Evolutionary conservation across 2,329 filamentous ascomycete species (phyloP).

Genomic region (Diaporthe australafricana): DNA sequence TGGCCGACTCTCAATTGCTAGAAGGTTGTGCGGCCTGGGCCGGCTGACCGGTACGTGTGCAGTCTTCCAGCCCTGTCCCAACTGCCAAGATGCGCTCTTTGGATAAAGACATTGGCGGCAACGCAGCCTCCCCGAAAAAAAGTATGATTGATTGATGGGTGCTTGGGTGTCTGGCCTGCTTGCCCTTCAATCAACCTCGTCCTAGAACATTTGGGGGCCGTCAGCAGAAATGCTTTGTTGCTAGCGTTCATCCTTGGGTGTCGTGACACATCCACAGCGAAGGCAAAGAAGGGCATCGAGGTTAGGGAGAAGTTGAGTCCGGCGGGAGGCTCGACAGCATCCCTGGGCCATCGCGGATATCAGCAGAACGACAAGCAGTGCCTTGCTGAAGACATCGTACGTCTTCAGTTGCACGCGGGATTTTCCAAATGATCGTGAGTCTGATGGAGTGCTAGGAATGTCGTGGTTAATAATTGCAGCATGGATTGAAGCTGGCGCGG

Average conservation of each 20-base stretch:
- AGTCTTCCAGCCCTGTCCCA: neutral
- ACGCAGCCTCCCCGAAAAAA: neutral
- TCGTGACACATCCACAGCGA: neutral
- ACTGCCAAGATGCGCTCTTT: slow-evolving; percentile 8
- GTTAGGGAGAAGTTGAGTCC: neutral
- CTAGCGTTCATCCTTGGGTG: no score
- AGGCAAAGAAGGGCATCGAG: neutral
- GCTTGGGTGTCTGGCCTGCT: neutral
- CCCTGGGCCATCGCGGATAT: fast-evolving
- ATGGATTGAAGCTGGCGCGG: neutral
- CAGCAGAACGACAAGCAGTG: neutral
- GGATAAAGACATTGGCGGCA: slow-evolving; percentile 13
- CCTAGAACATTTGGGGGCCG: no score
- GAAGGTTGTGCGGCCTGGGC: neutral
- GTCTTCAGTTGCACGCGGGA: neutral
- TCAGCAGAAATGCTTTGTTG: neutral
- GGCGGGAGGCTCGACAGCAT: no score
- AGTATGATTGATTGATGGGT: neutral
- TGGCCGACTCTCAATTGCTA: neutral
- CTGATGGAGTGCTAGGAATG: neutral
- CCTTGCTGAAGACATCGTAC: neutral
- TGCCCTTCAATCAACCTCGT: neutral
- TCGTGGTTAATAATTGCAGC: neutral
- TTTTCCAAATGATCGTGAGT: neutral
- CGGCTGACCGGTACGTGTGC: neutral